phyloP scores from a whole-genome alignment of 768 basidiomycete genomes.

The Phylloporus sp. region DNA sequence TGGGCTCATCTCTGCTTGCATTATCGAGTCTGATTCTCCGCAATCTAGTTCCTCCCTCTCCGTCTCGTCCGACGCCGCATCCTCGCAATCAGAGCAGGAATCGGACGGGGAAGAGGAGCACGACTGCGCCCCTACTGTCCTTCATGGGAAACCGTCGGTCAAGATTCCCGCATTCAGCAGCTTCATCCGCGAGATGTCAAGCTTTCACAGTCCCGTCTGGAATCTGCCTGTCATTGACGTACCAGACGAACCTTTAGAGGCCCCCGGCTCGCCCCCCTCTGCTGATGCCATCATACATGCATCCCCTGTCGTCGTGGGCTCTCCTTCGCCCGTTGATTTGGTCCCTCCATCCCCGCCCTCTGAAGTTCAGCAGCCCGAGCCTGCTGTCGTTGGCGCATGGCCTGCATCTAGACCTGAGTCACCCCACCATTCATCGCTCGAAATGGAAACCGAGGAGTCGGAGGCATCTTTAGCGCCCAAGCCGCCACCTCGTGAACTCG shows the following conservation, averaged over 20 bases:
- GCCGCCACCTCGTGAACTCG: conserved; percentile 1
- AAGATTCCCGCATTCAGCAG: conserved; percentile 32
- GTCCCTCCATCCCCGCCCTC: conserved; percentile 34
- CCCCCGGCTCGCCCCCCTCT: conserved; percentile 6
- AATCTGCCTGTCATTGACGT: conserved; percentile 11
- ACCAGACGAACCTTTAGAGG: conserved; percentile 7
- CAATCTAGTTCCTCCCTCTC: conserved; percentile 39
- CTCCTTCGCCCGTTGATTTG: conserved; percentile 47
- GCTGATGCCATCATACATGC: conserved; percentile 1
- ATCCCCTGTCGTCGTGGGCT: conserved; percentile 25
- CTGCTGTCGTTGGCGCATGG: conserved; percentile 41
- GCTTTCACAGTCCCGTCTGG: conserved; percentile 9
- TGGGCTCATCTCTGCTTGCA: conserved; percentile 43
- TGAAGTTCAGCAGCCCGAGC: conserved; percentile 29
- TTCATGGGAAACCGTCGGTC: conserved; percentile 14
- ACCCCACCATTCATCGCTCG: conserved; percentile 18
- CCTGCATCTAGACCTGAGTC: conserved; percentile 35
- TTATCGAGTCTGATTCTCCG: conserved; percentile 23
- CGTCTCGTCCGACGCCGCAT: conserved; percentile 33
- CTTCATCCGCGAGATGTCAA: conserved; percentile 30
- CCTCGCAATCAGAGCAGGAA: conserved; percentile 33
- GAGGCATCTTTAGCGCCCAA: conserved; percentile 7
- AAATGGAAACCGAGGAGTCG: conserved; percentile 7
- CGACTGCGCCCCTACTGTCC: conserved; percentile 10
- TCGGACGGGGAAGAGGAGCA: conserved; percentile 54